These are phyloP conservation scores for Phylloporus scabripes DNA, from an alignment of 768 basidiomycete species.

Conservation along the genomic window DNA sequence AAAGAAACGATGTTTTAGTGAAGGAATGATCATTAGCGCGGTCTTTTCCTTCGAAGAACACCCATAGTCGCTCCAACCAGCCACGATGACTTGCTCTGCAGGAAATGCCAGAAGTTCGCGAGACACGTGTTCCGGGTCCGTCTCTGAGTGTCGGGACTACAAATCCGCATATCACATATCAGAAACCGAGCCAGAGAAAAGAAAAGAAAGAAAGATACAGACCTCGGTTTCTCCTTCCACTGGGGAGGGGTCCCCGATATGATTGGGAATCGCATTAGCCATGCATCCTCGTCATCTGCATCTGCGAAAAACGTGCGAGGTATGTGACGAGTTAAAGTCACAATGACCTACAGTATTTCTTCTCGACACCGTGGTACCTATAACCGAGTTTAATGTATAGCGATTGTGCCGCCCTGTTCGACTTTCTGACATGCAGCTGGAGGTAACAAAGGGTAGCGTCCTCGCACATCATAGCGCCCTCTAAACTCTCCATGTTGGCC, in stretches of 20 bases:
- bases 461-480: constrained; percentile 21
- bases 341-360: constrained; percentile 23
- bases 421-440: constrained; percentile 27
- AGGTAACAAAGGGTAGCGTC: constrained; percentile 14
- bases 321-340: background rate
- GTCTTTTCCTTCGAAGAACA: constrained; percentile 10
- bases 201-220: background rate
- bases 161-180: background rate
- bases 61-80: constrained; percentile 8
- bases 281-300: constrained; percentile 24
- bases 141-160: constrained; percentile 4
- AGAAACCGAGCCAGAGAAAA: background rate
- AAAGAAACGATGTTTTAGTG: background rate
- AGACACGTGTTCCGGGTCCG: constrained; percentile 12
- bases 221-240: constrained; percentile 9
- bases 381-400: constrained; percentile 27
- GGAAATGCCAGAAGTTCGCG: constrained; percentile 5
- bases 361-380: constrained; percentile 6
- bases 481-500: constrained; percentile 12
- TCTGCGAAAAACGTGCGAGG: constrained; percentile 12
- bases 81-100: constrained; percentile 9
- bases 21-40: constrained; percentile 7
- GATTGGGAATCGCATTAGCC: constrained; percentile 19
- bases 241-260: background rate
- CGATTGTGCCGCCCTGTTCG: constrained; percentile 21